Base-by-base conservation (phyloP, 306 rosid species). In the Hippophae tibetana region DNA sequence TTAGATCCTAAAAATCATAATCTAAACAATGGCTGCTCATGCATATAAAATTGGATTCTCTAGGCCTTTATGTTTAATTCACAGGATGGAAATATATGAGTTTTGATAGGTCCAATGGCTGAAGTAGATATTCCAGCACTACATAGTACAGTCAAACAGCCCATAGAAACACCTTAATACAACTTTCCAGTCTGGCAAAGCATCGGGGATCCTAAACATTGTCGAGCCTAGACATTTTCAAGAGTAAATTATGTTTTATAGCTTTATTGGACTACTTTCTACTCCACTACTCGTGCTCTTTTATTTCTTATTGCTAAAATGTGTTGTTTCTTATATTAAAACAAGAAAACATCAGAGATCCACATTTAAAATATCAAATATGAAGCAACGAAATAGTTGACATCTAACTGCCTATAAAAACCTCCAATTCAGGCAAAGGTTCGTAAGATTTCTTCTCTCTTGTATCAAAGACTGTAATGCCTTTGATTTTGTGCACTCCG, bases 351-450 rank as follows among this genome's bases (percentile, higher is more conserved):
- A 11, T 44, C 31, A 0, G 43, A 41, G 6, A 18, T 18, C 8
- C 55, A 18, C 10, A 8, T 48, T 47, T 13, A 13, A 38, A 23
- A n/a, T 5, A 18, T 18, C 23, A 58, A 52, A 47, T 10, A 6
- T 42, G 11, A 11, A 14, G 47, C 5, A 7, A 48, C 57, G 6
- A 62, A 50, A 38, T 48, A 60, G 56, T 14, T 25, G 18, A 43
- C 42, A 26, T 54, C 43, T 5, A 18, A 13, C 25, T 53, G 50
- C 48, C n/a, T 38, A 13, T 63, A 73, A 78, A 47, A 62, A 88
- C 99, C 99, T 92, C 99, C 47, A 92, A 60, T 79, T 88, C 96
- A 48, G 84, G 82, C 77, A 84, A 78, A 65, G 95, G 95, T 23
- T 86, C 86, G 18, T 92, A 84, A 56, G 88, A 69, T 67, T 75